A percentile compares a stretch with the other conserved stretches of the same genome.
Evolutionary conservation across 1,284 basidiomycete genomes (phyloP).

Genomic region (Austroboletus niveus): DNA sequence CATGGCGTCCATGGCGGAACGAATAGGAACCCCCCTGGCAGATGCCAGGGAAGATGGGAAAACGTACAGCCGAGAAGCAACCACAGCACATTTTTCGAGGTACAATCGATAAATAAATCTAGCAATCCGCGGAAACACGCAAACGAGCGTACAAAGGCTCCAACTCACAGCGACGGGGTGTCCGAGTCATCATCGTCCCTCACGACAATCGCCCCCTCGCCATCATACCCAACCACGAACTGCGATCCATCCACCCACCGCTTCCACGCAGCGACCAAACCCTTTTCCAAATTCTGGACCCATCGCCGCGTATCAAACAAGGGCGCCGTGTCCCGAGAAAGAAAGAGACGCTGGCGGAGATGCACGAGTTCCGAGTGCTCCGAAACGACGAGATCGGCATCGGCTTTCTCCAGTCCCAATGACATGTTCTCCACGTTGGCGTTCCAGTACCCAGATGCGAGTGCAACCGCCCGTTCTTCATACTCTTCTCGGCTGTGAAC

Average conservation of each 20-base stretch:
- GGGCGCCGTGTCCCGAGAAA: constrained; percentile 45
- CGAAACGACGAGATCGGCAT: background rate
- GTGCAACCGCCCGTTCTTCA: constrained; percentile 50
- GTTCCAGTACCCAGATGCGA: constrained; percentile 40
- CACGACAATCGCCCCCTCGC: constrained; percentile 43
- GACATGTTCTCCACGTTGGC: constrained; percentile 10
- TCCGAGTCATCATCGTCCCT: constrained; percentile 36
- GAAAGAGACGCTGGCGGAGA: constrained; percentile 48
- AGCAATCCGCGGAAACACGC: too few species aligned
- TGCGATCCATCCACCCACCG: constrained; percentile 55
- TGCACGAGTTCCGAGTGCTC: constrained; percentile 39
- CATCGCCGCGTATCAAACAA: constrained; percentile 59
- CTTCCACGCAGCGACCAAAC: constrained; percentile 49
- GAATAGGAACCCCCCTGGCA: too few species aligned
- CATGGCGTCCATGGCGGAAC: too few species aligned
- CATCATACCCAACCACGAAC: constrained; percentile 28
- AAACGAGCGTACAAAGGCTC: too few species aligned
- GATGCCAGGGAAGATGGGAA: too few species aligned
- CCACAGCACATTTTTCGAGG: too few species aligned
- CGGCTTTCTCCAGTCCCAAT: background rate
- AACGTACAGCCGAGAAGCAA: too few species aligned
- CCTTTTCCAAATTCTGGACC: constrained; percentile 55
- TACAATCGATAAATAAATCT: too few species aligned
- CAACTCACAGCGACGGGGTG: too few species aligned
- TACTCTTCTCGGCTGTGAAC: constrained; percentile 49